Evolutionary conservation across 2,329 filamentous ascomycete species (phyloP).

Genomic region (Aureobasidium mangrovei): DNA sequence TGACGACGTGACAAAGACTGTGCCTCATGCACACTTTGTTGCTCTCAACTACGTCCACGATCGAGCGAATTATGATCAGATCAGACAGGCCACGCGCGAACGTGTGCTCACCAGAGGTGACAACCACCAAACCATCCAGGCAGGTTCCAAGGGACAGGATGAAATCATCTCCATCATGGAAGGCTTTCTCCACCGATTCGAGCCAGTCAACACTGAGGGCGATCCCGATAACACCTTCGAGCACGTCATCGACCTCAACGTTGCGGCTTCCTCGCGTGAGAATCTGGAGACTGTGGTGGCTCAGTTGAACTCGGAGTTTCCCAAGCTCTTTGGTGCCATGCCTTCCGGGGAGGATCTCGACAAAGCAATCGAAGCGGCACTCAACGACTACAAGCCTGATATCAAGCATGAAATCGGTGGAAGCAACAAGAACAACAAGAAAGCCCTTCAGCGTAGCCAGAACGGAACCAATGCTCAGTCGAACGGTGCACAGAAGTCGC

Average conservation of each 20-base stretch:
- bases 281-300: constrained; percentile 76
- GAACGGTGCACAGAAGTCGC: constrained; percentile 26
- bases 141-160: constrained; percentile 56
- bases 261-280: constrained; percentile 63
- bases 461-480: constrained; percentile 4
- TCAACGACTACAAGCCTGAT: constrained; percentile 68
- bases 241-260: constrained; percentile 74
- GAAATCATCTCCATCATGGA: constrained; percentile 92
- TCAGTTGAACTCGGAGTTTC: constrained; percentile 66
- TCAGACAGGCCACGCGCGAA: constrained; percentile 65
- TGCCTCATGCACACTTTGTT: constrained; percentile 62
- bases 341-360: constrained; percentile 70
- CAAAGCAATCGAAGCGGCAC: constrained; percentile 63
- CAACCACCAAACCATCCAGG: constrained; percentile 96
- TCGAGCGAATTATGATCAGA: constrained; percentile 54
- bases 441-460: constrained; percentile 14
- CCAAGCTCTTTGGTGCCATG: constrained; percentile 61
- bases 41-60: constrained; percentile 85
- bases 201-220: constrained; percentile 58
- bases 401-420: constrained; percentile 65
- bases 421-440: constrained; percentile 33
- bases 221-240: constrained; percentile 79
- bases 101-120: constrained; percentile 80
- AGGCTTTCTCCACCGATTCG: constrained; percentile 79
- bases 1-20: constrained; percentile 57